Conservation (phyloP, 345 rosid species). For the Salix brachista region DNA sequence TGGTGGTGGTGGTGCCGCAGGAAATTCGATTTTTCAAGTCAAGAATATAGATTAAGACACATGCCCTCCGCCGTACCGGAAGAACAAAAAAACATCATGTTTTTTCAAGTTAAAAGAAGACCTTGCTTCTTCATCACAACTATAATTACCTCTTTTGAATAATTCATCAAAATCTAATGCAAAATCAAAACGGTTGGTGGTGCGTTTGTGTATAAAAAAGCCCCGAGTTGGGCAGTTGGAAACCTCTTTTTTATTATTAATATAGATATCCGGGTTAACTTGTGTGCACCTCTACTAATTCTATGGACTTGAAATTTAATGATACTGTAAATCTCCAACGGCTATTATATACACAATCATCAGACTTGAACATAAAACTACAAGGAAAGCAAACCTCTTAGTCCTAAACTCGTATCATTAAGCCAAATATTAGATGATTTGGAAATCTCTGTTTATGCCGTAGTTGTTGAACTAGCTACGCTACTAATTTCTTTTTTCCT, state of each 20-base stretch:
- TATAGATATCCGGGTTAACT: accelerated
- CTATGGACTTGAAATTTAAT: too few relatives aligned
- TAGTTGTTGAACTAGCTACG: conserved; percentile 13
- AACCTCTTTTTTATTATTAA: not conserved
- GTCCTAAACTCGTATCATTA: too few relatives aligned
- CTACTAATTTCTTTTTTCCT: too few relatives aligned
- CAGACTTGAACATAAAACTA: too few relatives aligned
- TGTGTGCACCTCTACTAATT: too few relatives aligned
- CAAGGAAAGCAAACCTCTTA: accelerated
- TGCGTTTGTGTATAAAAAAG: not conserved
- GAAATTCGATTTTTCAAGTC: conserved; percentile 15
- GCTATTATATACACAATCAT: accelerated
- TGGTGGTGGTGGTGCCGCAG: not conserved
- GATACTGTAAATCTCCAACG: accelerated
- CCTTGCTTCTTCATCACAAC: conserved; percentile 45
- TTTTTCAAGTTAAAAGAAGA: not conserved
- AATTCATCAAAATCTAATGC: not conserved
- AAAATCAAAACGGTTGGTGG: conserved; percentile 12
- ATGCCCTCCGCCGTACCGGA: not conserved
- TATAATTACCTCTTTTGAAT: conserved; percentile 33
- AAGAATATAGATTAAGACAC: conserved; percentile 20
- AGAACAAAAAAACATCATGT: conserved; percentile 14
- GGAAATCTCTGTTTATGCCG: conserved; percentile 4
- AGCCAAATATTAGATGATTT: too few relatives aligned
- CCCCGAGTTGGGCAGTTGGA: not conserved